Evolutionary conservation across 352 stramenopile species (phyloP).

Genomic region (Globisporangium sylvaticum): DNA sequence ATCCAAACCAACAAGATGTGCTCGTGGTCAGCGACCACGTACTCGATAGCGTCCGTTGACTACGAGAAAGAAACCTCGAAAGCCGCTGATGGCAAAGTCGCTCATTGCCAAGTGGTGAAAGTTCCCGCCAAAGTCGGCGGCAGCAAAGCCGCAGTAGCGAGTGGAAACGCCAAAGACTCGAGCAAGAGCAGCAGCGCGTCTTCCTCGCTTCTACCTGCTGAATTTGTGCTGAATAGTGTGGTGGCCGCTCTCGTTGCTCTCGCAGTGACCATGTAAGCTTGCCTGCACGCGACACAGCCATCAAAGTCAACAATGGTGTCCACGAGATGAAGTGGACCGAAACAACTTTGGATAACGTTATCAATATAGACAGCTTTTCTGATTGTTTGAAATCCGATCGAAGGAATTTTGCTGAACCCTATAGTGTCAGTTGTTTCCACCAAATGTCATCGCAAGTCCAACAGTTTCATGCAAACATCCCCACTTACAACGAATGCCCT

Average conservation of each 20-base stretch:
- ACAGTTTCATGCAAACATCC: no score
- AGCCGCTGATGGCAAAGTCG: background rate
- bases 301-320: no score
- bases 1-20: background rate
- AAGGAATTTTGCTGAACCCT: no score
- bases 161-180: no score
- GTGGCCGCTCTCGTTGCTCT: background rate
- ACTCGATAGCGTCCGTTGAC: background rate
- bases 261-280: background rate
- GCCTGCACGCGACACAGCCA: no score
- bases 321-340: no score
- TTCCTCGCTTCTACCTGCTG: background rate
- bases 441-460: no score
- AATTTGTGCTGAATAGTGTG: background rate
- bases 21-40: slow-evolving; percentile 4
- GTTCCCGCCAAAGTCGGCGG: slow-evolving; percentile 1
- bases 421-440: no score
- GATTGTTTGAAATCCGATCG: no score
- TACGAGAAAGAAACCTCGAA: background rate
- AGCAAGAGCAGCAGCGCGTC: background rate
- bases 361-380: no score
- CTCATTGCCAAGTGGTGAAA: background rate
- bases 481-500: no score
- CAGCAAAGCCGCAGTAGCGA: background rate
- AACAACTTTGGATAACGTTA: no score